phyloP scores from a whole-genome alignment of 257 asterid genomes.

The Fraxinus cuspidata region DNA sequence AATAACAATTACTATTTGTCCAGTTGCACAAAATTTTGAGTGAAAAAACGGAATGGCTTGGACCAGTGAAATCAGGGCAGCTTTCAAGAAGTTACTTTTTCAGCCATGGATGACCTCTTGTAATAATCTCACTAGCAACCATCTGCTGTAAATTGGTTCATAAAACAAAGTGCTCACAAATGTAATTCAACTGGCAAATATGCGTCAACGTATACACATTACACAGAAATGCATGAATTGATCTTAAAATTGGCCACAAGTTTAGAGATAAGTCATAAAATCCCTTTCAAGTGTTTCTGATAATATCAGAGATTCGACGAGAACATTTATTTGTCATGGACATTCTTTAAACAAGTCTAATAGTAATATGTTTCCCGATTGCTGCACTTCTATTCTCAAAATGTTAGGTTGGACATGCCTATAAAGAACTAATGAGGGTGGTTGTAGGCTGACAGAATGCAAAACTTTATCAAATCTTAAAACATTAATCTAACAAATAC shows the following conservation, averaged over 20 bases:
- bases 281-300: neutral
- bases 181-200: neutral
- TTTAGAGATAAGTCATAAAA: neutral
- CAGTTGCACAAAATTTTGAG: neutral
- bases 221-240: neutral
- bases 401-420: neutral
- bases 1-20: neutral
- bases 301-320: slow-evolving; percentile 3
- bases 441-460: neutral
- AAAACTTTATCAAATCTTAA: neutral
- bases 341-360: neutral
- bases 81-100: neutral
- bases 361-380: neutral
- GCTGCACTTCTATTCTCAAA: neutral
- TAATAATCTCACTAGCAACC: slow-evolving; percentile 1
- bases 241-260: slow-evolving; percentile 8
- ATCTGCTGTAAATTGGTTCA: slow-evolving; percentile 3
- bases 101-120: neutral
- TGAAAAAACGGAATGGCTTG: neutral
- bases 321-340: neutral
- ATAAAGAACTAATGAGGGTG: neutral
- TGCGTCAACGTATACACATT: neutral
- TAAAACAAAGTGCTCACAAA: neutral
- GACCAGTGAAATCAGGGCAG: neutral
- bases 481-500: neutral